Conservation (phyloP, 495 filamentous ascomycete species). For the Penicillium longicatenatum region DNA sequence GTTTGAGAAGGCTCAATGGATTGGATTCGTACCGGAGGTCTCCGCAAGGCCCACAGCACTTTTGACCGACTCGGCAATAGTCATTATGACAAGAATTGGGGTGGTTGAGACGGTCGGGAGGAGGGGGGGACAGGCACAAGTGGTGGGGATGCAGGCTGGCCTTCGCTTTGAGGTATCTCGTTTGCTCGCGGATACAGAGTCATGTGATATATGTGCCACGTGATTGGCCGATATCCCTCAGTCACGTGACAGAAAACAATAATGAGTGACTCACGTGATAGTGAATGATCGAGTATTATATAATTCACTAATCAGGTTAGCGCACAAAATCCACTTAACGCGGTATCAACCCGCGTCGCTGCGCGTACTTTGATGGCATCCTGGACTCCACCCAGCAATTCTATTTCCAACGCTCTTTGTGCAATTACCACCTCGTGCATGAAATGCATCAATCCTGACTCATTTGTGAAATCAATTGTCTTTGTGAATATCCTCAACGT, state of each 20-base stretch:
- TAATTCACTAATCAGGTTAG: slow-evolving; percentile 29
- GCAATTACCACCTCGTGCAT: slow-evolving; percentile 11
- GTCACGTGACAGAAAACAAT: not conserved
- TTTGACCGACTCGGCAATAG: slow-evolving; percentile 56
- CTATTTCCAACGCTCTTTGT: slow-evolving; percentile 20
- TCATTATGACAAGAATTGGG: slow-evolving; percentile 38
- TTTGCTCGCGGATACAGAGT: slow-evolving; percentile 25
- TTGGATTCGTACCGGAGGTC: slow-evolving; percentile 41
- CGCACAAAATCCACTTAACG: slow-evolving; percentile 31
- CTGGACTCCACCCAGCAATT: slow-evolving; percentile 23
- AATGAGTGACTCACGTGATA: not conserved
- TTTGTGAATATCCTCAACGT: slow-evolving; percentile 4
- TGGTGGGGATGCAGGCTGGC: slow-evolving; percentile 34
- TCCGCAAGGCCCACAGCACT: slow-evolving; percentile 53
- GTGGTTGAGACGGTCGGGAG: slow-evolving; percentile 17
- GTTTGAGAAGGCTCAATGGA: slow-evolving; percentile 25
- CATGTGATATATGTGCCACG: slow-evolving; percentile 34
- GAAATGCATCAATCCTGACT: slow-evolving; percentile 20
- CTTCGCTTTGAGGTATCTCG: slow-evolving; percentile 33
- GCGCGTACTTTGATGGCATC: slow-evolving; percentile 25
- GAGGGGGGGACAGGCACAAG: slow-evolving; percentile 20
- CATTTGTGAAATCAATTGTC: slow-evolving; percentile 15
- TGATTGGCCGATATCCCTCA: slow-evolving; percentile 1
- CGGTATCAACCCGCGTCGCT: slow-evolving; percentile 13
- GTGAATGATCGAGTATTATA: not conserved